Evolutionary conservation across 305 asterid species (phyloP), one percentile per base, ranked within the genome.

Genomic region (Striga hermonthica): DNA sequence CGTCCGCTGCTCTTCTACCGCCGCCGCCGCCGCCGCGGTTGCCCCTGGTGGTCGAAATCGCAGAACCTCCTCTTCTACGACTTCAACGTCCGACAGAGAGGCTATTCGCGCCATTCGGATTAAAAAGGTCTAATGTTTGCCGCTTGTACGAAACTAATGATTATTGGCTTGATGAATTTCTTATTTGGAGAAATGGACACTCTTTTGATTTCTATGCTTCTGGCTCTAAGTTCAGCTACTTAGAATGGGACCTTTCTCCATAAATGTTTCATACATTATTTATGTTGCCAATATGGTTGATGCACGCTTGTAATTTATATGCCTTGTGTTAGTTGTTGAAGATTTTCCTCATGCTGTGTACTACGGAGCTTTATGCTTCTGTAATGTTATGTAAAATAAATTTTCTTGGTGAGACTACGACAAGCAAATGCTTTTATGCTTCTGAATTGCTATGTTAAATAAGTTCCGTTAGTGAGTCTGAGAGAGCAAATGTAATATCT

Each of bases 41-140:
- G 75, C 62, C 34, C 63, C 87, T 1, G 76, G 77, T n/a, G 79
- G 78, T 45, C 84, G 89, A 57, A 71, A 67, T 74, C 82, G 98
- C 47, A 71, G 81, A 71, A 57, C 85, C n/a, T 50, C 89, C 1
- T 64, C 82, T 1, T 50, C 88, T 48, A 63, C 87, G 39, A 71
- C 79, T 65, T 83, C 85, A 50, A 87, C 97, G 10, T 92, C 97
- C 5, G 98, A 92, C 69, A 84, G 85, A 77, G 98, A 89, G 59
- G 88, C 97, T 10, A 70, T 92, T 80, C 96, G 97, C 56, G 83
- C 91, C 40, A 89, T 89, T 41, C 96, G 97, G 37, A 81, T 92
- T 8, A 82, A 86, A 68, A 92, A 92, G 96, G 98, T 81, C 2
- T 9, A 50, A 6, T 28, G 43, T 64, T 49, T 31, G 35, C 36